These are phyloP conservation scores for Diplocarpon rosae DNA, from an alignment of 2,329 filamentous ascomycete species.

Conservation along the genomic window DNA sequence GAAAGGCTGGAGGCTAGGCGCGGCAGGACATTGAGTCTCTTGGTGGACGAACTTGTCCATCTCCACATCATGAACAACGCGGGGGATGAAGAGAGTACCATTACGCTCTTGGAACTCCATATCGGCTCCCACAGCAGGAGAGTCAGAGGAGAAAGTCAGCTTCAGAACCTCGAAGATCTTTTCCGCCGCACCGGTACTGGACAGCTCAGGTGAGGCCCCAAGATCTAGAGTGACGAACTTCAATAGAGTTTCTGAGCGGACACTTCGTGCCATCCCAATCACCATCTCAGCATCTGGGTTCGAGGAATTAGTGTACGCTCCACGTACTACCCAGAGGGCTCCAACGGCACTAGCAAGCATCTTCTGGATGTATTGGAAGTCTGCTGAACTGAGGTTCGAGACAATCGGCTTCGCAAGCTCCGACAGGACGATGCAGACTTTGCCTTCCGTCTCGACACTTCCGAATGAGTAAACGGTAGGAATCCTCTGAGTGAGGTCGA, in stretches of 20 bases:
- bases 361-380: slow-evolving; percentile 33
- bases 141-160: slow-evolving; percentile 7
- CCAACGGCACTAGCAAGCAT: slow-evolving; percentile 30
- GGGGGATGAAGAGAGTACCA: slow-evolving; percentile 22
- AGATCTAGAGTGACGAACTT: slow-evolving; percentile 22
- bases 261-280: slow-evolving; percentile 22
- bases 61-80: slow-evolving; percentile 20
- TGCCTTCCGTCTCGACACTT: slow-evolving; percentile 22
- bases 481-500: slow-evolving; percentile 27
- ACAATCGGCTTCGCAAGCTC: slow-evolving; percentile 31
- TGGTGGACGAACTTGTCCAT: slow-evolving; percentile 32
- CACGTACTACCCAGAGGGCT: slow-evolving; percentile 38
- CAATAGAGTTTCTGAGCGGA: slow-evolving; percentile 21
- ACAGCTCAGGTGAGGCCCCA: slow-evolving; percentile 24
- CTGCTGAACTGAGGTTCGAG: slow-evolving; percentile 30
- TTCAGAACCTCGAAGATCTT: slow-evolving; percentile 15
- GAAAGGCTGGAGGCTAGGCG: slow-evolving; percentile 32
- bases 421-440: slow-evolving; percentile 35
- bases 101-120: slow-evolving; percentile 20
- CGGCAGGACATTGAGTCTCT: slow-evolving; percentile 30
- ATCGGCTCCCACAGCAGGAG: slow-evolving; percentile 7
- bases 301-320: slow-evolving; percentile 29
- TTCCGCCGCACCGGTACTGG: slow-evolving; percentile 22
- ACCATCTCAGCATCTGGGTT: slow-evolving; percentile 20
- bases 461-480: slow-evolving; percentile 27